Evolutionary conservation across 768 basidiomycete genomes (phyloP).

Genomic region (Suillus clintonianus): DNA sequence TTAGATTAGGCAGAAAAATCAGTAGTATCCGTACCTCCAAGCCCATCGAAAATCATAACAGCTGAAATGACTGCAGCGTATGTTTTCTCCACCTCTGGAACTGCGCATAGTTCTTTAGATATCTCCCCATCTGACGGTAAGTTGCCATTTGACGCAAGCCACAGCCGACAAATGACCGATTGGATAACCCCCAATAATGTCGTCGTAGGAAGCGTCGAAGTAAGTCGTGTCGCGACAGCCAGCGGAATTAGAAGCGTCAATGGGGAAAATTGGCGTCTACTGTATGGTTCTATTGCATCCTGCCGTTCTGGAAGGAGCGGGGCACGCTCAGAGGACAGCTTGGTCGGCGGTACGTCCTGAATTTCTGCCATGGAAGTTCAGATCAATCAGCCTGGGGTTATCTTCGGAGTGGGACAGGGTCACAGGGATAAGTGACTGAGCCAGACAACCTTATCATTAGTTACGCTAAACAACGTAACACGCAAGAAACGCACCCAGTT

Average conservation of each 20-base stretch:
- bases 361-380: neutral
- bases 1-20: neutral
- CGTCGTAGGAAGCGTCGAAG: conserved; percentile 20
- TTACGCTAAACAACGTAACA: neutral
- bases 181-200: conserved; percentile 29
- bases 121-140: conserved; percentile 11
- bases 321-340: neutral
- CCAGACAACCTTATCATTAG: neutral
- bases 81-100: conserved; percentile 19
- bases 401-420: neutral
- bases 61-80: conserved; percentile 22
- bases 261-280: conserved; percentile 7
- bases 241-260: conserved; percentile 28
- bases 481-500: neutral
- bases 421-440: neutral
- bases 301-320: conserved; percentile 1
- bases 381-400: neutral
- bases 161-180: conserved; percentile 26
- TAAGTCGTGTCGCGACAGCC: conserved; percentile 23
- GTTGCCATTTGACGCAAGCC: conserved; percentile 16
- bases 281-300: neutral
- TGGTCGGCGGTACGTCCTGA: neutral
- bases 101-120: conserved; percentile 18
- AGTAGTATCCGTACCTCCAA: conserved; percentile 20
- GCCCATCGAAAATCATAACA: conserved; percentile 14